These are phyloP conservation scores for Lactarius quietus DNA, from an alignment of 768 basidiomycete genomes.

Conservation along the genomic window DNA sequence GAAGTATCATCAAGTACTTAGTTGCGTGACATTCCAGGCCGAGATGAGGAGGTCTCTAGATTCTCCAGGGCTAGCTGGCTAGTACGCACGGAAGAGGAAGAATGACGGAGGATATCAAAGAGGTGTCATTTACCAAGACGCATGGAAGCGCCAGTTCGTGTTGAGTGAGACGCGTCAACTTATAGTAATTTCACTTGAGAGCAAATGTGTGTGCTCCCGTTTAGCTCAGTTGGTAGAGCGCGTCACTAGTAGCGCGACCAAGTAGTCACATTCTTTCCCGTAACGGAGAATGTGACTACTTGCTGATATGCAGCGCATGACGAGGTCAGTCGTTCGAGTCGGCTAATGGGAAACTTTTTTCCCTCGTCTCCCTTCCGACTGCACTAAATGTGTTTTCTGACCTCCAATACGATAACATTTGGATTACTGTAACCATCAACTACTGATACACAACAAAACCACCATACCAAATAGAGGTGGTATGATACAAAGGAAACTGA, in stretches of 20 bases:
- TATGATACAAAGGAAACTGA: neutral
- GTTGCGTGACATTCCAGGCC: no score
- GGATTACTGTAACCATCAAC: neutral
- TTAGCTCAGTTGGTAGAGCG: constrained; percentile 52
- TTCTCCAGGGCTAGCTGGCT: neutral
- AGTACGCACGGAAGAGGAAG: no score
- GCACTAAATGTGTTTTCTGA: no score
- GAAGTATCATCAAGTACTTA: no score
- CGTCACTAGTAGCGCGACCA: constrained; percentile 50
- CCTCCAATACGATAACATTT: neutral
- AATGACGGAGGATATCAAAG: no score
- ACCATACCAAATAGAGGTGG: neutral
- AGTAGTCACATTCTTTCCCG: neutral
- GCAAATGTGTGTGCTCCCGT: constrained; percentile 24
- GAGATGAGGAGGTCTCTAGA: neutral
- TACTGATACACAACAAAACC: neutral
- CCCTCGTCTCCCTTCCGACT: no score
- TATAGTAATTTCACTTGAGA: neutral
- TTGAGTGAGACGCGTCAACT: no score
- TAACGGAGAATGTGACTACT: no score
- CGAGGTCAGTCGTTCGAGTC: constrained; percentile 25
- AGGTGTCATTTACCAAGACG: no score
- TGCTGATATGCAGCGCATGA: neutral
- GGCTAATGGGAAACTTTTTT: constrained; percentile 23
- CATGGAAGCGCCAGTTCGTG: no score